These are phyloP conservation scores for Trebouxia sp. DNA, from an alignment of 139 green algal genomes.

Conservation along the genomic window DNA sequence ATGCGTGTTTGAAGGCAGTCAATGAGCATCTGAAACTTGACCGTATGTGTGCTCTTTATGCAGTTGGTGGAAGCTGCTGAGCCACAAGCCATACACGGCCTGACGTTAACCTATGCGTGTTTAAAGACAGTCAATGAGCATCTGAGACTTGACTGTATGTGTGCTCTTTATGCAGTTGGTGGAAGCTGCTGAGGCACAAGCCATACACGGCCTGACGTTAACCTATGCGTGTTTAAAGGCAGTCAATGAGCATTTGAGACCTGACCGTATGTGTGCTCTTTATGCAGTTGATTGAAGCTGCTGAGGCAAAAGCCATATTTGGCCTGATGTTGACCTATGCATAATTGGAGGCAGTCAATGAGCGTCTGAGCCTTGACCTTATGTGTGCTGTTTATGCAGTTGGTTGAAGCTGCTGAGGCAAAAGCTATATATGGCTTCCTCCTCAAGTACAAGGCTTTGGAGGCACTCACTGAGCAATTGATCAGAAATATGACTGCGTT, in stretches of 20 bases:
- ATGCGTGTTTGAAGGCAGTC: not conserved
- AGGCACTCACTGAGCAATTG: not conserved
- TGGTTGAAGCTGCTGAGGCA: conserved; percentile 81
- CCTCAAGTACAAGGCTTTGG: conserved; percentile 60
- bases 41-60: not conserved
- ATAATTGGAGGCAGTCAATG: not conserved
- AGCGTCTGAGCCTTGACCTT: not conserved
- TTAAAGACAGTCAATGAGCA: not conserved
- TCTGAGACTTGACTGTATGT: not conserved
- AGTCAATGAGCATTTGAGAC: not conserved
- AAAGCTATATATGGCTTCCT: conserved; percentile 87
- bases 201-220: conserved; percentile 73
- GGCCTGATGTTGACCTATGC: not conserved
- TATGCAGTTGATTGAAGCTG: not conserved
- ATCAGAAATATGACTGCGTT: not conserved
- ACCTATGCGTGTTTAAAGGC: conserved; percentile 56
- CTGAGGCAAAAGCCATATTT: not conserved
- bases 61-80: not conserved
- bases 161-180: conserved; percentile 63
- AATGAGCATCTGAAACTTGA: not conserved
- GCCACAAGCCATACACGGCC: not conserved
- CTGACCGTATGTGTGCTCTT: not conserved
- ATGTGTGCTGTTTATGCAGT: conserved; percentile 39
- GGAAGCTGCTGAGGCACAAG: conserved; percentile 82
- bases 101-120: not conserved